A percentile compares a stretch with the other conserved stretches of the same genome.
These are phyloP conservation scores for Fraxinus xanthoxyloides DNA, from an alignment of 305 asterid genomes.

Conservation along the genomic window DNA sequence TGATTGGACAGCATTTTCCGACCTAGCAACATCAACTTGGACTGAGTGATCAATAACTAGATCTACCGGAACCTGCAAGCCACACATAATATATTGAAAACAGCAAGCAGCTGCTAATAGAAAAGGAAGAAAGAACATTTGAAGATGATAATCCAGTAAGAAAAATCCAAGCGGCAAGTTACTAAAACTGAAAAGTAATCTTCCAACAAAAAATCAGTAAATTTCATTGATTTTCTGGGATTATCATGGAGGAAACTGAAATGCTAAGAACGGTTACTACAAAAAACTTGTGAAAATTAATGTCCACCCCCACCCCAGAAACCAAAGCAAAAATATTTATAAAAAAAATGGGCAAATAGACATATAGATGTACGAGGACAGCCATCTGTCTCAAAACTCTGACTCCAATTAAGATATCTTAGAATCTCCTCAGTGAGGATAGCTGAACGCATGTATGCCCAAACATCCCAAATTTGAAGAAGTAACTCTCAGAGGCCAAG, in stretches of 20 bases:
- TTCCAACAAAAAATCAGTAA: too few species aligned
- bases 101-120: background rate
- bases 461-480: background rate
- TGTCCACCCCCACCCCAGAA: background rate
- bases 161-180: background rate
- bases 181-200: too few species aligned
- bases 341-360: background rate
- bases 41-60: constrained; percentile 95
- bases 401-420: background rate
- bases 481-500: background rate
- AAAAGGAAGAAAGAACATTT: background rate
- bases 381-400: background rate
- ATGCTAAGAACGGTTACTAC: too few species aligned
- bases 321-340: background rate
- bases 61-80: constrained; percentile 88
- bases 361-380: background rate
- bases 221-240: too few species aligned
- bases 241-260: too few species aligned
- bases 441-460: background rate
- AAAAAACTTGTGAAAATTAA: too few species aligned
- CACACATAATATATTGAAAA: constrained; percentile 20
- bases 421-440: background rate
- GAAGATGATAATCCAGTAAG: background rate
- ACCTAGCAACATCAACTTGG: constrained; percentile 87
- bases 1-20: constrained; percentile 86